Base-by-base conservation (phyloP, 192 early-diverging fungal species). In the Spinellus fusiger region DNA sequence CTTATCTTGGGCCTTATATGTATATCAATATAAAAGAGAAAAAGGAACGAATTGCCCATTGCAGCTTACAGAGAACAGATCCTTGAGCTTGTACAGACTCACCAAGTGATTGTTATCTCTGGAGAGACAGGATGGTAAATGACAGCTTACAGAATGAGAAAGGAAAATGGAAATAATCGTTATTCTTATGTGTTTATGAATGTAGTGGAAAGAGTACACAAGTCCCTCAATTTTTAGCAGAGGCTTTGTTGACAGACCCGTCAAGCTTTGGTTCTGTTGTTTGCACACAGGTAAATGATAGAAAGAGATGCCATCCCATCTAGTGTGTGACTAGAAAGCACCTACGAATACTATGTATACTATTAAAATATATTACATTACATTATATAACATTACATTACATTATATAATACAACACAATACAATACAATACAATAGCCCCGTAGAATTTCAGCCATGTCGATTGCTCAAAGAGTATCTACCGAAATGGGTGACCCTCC, bases 81-180 rank as follows among this genome's bases (percentile, higher is more conserved):
- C 16, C 33, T 86, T 48, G 40, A 75, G 1, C 27, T 77, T 3
- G 33, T 90, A 35, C 25, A 61, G 25, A 31, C 48, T 8, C 49
- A 86, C 58, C 85, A 82, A 57, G 86, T 92, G 1, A 61, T 91
- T 8, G 78, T 92, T 48, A 70, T 92, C 8, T 90, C 82, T 35
- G 90, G 90, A n/a, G 90, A 88, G 62, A 92, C 90, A 4, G 89
- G 89, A 71, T 80, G 76, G 66, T 82, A 76, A 44, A 73, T 71
- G 49, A 68, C n/a, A n/a, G n/a, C n/a, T n/a, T n/a, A n/a, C n/a
- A n/a, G n/a, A n/a, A n/a, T n/a, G n/a, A n/a, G n/a, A n/a, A n/a
- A n/a, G n/a, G n/a, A n/a, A n/a, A n/a, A 59, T 35, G 22, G 10
- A 1, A 27, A 1, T 7, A 25, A 15, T 60, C n/a, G 51, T 18